Base-by-base conservation (phyloP, 2,329 filamentous ascomycete species). In the Exophiala mesophila region DNA sequence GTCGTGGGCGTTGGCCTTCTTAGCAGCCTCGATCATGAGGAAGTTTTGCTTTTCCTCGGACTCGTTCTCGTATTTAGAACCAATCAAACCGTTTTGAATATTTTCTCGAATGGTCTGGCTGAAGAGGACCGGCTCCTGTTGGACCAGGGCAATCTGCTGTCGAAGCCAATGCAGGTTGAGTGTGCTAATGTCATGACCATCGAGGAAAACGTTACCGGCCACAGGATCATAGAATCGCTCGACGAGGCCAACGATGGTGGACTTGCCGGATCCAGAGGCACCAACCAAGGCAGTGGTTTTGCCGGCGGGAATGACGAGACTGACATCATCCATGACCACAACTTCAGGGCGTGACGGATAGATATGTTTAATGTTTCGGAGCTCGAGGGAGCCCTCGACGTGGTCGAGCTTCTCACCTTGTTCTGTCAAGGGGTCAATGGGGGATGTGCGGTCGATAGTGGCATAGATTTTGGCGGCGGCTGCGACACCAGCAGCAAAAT, bases 161-260 rank as follows among this genome's bases (percentile, higher is more conserved):
- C 92, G 83, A 47, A 97, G 70, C 90, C 90, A 97, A 37, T 80
- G 79, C 24, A 97, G 74, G 59, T 97, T 97, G 36, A 97, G 70
- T 1, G 73, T 83, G 56, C 78, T 78, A 42, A 95, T 81, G 60
- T 94, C 84, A 53, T 83, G 80, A 5, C 85, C 90, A 60, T 97
- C 92, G 8, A 98, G 70, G 45, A 82, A 74, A 1, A 97, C 80
- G 15, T 76, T 67, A 16, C 92, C 92, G 20, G 77, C 77, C 23
- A 96, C 85, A 0, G 90, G 90, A 44, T 89, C 80, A 62, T 98
- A 98, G 63, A 97, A 97, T 13, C 92, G 80, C 66, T 97, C 90
- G 1, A 97, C 81, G 15, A 98, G 72, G 9, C 90, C 90, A 19
- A 97, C 84, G 49, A 97, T 89, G 0, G 92, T 97, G 57, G 84